A percentile compares a stretch with the other conserved stretches of the same genome.
Conservation (phyloP, 805 yeast species). For the Sugiyamaella americana region DNA sequence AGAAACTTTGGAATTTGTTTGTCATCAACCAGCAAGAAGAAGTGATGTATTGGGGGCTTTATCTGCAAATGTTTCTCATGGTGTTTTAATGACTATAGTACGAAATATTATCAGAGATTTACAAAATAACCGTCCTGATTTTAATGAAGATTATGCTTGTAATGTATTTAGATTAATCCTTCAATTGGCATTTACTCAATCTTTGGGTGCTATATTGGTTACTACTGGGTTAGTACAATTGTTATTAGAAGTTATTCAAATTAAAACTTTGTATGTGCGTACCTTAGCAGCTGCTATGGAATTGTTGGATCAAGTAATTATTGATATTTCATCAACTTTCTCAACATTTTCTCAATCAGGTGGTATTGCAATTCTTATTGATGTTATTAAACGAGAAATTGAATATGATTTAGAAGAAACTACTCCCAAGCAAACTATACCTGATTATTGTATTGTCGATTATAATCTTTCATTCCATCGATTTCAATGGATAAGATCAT, state of each 20-base stretch:
- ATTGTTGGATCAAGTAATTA: conserved; percentile 40
- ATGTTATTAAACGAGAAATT: conserved; percentile 57
- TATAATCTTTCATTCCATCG: conserved; percentile 25
- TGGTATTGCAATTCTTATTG: conserved; percentile 62
- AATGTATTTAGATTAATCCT: conserved; percentile 52
- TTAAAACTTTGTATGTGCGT: conserved; percentile 47
- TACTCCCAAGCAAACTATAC: conserved; percentile 32
- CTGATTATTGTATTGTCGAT: conserved; percentile 43
- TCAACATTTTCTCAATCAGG: conserved; percentile 57
- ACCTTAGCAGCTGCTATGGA: conserved; percentile 60
- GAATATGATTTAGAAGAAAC: conserved; percentile 43
- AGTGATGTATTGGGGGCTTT: conserved; percentile 69
- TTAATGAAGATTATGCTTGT: conserved; percentile 44
- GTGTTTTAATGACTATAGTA: conserved; percentile 65
- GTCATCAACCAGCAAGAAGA: conserved; percentile 63
- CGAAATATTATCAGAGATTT: conserved; percentile 53
- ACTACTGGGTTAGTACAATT: conserved; percentile 72
- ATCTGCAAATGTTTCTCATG: conserved; percentile 85
- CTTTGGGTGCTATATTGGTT: conserved; percentile 41
- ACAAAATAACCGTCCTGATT: conserved; percentile 35
- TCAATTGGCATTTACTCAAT: conserved; percentile 46
- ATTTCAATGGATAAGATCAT: conserved; percentile 43
- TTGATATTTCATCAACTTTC: conserved; percentile 39
- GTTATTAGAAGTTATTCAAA: conserved; percentile 52
- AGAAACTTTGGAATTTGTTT: conserved; percentile 61